Percentiles rank a stretch among this genome's conserved stretches.
These are phyloP conservation scores for Macadamia tetraphylla DNA, from an alignment of 164 flowering plant genomes.

Conservation along the genomic window DNA sequence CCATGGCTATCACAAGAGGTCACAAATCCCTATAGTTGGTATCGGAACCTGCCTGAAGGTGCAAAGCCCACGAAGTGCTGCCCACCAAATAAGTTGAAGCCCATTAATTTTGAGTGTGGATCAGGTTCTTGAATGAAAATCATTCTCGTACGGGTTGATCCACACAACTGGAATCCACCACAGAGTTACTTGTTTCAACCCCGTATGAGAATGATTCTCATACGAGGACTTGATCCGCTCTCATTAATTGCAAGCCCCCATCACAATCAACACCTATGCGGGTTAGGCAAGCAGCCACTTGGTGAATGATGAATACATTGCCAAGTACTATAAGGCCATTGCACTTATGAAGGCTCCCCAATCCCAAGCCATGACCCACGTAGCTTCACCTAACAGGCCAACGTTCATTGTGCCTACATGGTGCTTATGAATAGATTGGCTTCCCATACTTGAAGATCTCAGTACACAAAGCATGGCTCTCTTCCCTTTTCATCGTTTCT, in stretches of 20 bases:
- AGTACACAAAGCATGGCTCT: conserved; percentile 60
- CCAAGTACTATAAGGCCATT: conserved; percentile 22
- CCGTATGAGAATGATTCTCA: too few species aligned
- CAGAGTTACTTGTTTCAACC: too few species aligned
- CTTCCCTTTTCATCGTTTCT: conserved; percentile 54
- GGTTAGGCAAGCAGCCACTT: conserved; percentile 17
- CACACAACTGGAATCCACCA: too few species aligned
- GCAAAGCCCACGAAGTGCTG: conserved; percentile 32
- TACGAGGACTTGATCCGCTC: too few species aligned
- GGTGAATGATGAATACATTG: conserved; percentile 13
- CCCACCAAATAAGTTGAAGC: conserved; percentile 26
- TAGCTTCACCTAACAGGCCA: conserved; percentile 53
- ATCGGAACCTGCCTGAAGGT: conserved; percentile 16
- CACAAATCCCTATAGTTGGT: too few species aligned
- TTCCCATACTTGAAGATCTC: conserved; percentile 41
- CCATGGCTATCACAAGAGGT: background rate
- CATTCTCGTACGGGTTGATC: too few species aligned
- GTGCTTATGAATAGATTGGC: conserved; percentile 41
- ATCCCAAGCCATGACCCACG: conserved; percentile 49
- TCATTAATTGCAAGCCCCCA: conserved; percentile 10
- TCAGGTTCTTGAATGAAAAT: too few species aligned
- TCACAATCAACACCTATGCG: conserved; percentile 10
- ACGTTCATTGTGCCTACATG: conserved; percentile 67
- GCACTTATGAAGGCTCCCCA: conserved; percentile 26
- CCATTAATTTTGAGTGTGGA: conserved; percentile 21